A percentile compares a stretch with the other conserved stretches of the same genome.
Evolutionary conservation across 2,329 filamentous ascomycete species (phyloP).

Genomic region (Nemania sp.): DNA sequence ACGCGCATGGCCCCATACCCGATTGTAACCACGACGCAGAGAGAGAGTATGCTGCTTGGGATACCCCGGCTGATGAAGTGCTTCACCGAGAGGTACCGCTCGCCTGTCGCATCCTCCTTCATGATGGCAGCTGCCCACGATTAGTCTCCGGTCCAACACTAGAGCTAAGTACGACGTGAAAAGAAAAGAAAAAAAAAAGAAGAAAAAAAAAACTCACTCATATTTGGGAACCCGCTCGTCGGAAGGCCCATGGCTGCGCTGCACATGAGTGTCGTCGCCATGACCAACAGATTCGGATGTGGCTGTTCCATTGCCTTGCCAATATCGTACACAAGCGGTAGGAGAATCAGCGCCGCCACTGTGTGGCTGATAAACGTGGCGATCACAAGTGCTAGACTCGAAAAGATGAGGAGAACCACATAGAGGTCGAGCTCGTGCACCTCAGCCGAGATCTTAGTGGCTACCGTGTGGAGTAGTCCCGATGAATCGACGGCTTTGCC

Average conservation of each 20-base stretch:
- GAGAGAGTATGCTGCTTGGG: constrained; percentile 84
- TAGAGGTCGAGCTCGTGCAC: constrained; percentile 88
- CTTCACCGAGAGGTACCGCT: constrained; percentile 89
- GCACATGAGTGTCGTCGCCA: constrained; percentile 96
- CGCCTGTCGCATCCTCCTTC: constrained; percentile 96
- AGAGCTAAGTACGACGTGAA: too few relatives aligned
- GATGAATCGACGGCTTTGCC: constrained; percentile 96
- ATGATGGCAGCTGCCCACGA: constrained; percentile 79
- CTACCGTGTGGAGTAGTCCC: constrained; percentile 89
- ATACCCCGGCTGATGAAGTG: constrained; percentile 97
- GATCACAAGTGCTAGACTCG: constrained; percentile 85
- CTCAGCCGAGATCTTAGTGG: constrained; percentile 76
- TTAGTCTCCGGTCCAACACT: constrained; percentile 33
- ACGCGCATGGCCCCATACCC: constrained; percentile 92
- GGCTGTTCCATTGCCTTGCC: constrained; percentile 87
- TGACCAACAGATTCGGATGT: constrained; percentile 93
- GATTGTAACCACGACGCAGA: constrained; percentile 84
- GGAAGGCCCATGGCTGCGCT: constrained; percentile 97
- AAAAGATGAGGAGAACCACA: constrained; percentile 86
- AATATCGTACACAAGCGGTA: constrained; percentile 89
- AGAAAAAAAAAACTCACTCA: constrained; percentile 78
- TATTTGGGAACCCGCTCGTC: constrained; percentile 97
- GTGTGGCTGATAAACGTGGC: constrained; percentile 99
- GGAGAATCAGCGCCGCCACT: constrained; percentile 92
- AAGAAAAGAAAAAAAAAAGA: neutral